These are phyloP conservation scores for Funneliformis mosseae DNA, from an alignment of 192 early-diverging fungal genomes.

Conservation along the genomic window DNA sequence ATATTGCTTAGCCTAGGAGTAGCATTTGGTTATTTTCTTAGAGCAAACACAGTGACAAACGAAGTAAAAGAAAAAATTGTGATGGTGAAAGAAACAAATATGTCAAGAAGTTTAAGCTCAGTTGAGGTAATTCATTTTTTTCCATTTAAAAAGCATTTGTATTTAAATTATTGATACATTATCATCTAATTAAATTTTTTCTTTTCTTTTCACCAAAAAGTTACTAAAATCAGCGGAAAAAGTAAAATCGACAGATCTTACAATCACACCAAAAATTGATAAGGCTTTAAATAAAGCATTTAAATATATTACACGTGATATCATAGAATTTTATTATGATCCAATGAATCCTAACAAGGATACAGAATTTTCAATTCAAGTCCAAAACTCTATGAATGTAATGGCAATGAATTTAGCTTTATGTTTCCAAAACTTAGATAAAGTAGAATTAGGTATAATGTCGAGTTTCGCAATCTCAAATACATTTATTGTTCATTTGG, in stretches of 20 bases:
- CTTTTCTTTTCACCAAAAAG: background rate
- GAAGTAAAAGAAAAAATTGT: background rate
- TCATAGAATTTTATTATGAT: conserved; percentile 14
- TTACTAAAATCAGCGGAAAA: background rate
- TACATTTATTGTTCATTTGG: conserved; percentile 61
- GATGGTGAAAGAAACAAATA: background rate
- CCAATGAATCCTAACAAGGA: conserved; percentile 15
- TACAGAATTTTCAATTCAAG: conserved; percentile 2
- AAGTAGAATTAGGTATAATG: conserved; percentile 52
- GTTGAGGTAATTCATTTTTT: no score
- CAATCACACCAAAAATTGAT: background rate
- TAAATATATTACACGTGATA: conserved; percentile 23
- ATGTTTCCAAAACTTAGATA: conserved; percentile 38
- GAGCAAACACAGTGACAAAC: background rate
- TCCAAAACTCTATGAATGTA: conserved; percentile 33
- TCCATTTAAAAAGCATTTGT: no score
- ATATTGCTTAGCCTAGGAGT: background rate
- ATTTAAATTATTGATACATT: background rate
- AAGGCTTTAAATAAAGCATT: background rate
- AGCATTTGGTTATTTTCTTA: background rate
- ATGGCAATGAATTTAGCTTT: conserved; percentile 46
- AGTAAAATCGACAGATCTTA: conserved; percentile 4
- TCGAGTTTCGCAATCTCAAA: conserved; percentile 55
- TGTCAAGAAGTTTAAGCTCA: background rate
- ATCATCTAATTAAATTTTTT: background rate